phyloP scores from a whole-genome alignment of 78 protist genomes.

The Emiliania huxleyi region DNA sequence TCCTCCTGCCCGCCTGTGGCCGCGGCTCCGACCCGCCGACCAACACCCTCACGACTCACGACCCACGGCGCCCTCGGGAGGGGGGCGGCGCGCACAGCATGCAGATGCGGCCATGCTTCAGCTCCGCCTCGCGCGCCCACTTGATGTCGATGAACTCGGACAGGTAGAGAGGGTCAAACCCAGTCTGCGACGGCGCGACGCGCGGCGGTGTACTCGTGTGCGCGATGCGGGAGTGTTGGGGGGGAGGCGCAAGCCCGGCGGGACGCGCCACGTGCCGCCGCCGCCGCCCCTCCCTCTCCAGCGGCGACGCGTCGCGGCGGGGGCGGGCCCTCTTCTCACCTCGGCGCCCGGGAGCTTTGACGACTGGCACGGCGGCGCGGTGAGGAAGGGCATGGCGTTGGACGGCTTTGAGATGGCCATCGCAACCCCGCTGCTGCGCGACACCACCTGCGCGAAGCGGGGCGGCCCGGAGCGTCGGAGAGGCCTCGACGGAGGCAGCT shows the following conservation, averaged over 20 bases:
- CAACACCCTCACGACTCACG: too few species aligned
- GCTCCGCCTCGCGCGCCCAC: slow-evolving; percentile 34
- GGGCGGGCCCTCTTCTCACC: too few species aligned
- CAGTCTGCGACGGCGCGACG: background rate
- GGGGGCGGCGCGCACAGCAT: background rate
- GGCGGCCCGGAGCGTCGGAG: background rate
- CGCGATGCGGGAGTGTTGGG: too few species aligned
- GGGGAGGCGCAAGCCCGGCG: too few species aligned
- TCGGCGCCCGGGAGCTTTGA: background rate
- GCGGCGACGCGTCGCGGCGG: too few species aligned
- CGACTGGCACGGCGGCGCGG: slow-evolving; percentile 22
- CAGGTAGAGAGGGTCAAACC: slow-evolving; percentile 35
- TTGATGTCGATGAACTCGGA: slow-evolving; percentile 11
- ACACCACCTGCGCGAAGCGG: background rate
- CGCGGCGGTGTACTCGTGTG: too few species aligned
- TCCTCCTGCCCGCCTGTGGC: too few species aligned
- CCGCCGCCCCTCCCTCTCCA: too few species aligned
- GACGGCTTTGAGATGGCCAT: background rate
- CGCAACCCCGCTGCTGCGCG: background rate
- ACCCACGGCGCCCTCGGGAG: too few species aligned
- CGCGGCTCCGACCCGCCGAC: too few species aligned
- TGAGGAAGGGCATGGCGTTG: background rate
- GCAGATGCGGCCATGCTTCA: slow-evolving; percentile 35
- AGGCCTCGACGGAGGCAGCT: too few species aligned
- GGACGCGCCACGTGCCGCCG: background rate